These are phyloP conservation scores for Apophysomyces variabilis DNA, from an alignment of 371 early-diverging fungal species.

Conservation along the genomic window DNA sequence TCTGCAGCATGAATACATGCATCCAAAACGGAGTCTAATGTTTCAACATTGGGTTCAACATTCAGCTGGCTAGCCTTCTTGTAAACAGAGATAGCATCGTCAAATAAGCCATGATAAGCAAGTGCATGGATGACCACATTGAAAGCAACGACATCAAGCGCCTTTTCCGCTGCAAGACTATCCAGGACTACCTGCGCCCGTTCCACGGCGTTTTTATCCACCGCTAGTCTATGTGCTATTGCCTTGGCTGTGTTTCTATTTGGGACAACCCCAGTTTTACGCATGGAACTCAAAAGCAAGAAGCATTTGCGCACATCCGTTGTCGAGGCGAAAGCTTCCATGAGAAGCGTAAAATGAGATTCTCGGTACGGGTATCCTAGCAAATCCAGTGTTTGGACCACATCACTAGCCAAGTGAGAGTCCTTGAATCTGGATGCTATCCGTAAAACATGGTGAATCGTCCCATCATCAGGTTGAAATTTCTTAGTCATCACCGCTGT, in stretches of 20 bases:
- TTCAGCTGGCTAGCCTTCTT: constrained; percentile 35
- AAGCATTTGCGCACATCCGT: constrained; percentile 61
- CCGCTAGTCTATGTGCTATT: constrained; percentile 23
- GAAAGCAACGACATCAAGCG: constrained; percentile 59
- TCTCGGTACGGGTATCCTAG: constrained; percentile 54
- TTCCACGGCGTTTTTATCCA: constrained; percentile 36
- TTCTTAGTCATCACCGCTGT: constrained; percentile 41
- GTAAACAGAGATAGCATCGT: constrained; percentile 51
- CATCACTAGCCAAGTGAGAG: constrained; percentile 54
- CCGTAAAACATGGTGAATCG: constrained; percentile 56
- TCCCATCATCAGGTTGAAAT: constrained; percentile 63
- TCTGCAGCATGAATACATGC: constrained; percentile 58
- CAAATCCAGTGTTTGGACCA: constrained; percentile 51
- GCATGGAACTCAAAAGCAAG: constrained; percentile 61
- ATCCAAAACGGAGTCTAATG: constrained; percentile 64
- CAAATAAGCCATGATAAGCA: constrained; percentile 41
- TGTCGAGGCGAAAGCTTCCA: constrained; percentile 63
- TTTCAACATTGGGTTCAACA: constrained; percentile 53
- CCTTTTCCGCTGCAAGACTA: constrained; percentile 27
- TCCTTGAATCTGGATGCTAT: constrained; percentile 65
- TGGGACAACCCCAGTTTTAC: constrained; percentile 52
- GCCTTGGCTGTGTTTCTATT: constrained; percentile 41
- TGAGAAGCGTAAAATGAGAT: constrained; percentile 66
- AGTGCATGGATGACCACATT: constrained; percentile 59
- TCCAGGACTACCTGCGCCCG: constrained; percentile 47